A percentile compares a stretch with the other conserved stretches of the same genome.
Conservation (phyloP, 768 basidiomycete genomes). For the Hericium alpestre region DNA sequence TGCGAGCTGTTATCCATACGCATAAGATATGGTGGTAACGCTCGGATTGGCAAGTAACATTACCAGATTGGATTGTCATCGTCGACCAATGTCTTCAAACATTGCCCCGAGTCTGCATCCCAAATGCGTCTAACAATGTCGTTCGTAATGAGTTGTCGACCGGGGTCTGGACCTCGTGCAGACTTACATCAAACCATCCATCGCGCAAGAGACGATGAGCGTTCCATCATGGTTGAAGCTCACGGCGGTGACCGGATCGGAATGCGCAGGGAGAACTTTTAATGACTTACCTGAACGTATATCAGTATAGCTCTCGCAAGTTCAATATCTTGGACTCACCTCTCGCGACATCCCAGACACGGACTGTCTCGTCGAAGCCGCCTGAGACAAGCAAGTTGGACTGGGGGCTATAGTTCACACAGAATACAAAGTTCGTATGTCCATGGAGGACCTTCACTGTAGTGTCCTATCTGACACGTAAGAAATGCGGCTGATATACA, state of each 20-base stretch:
- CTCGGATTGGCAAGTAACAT: slow-evolving; percentile 6
- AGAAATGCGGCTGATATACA: neutral
- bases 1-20: slow-evolving; percentile 46
- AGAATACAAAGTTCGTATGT: slow-evolving; percentile 92
- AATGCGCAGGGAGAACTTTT: slow-evolving; percentile 87
- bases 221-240: slow-evolving; percentile 93
- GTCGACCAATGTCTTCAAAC: slow-evolving; percentile 91
- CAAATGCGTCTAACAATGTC: slow-evolving; percentile 68
- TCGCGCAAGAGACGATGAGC: slow-evolving; percentile 86
- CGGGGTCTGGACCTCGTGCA: neutral
- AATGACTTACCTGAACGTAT: slow-evolving; percentile 57
- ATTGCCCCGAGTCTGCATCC: slow-evolving; percentile 96
- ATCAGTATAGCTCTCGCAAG: neutral
- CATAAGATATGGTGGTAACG: too few relatives aligned
- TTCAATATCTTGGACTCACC: slow-evolving; percentile 34
- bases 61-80: slow-evolving; percentile 93
- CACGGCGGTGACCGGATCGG: slow-evolving; percentile 92
- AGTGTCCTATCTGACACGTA: slow-evolving; percentile 32
- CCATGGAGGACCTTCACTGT: slow-evolving; percentile 61
- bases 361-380: slow-evolving; percentile 90
- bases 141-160: too few relatives aligned
- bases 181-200: slow-evolving; percentile 91
- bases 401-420: slow-evolving; percentile 83
- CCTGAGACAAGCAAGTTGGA: slow-evolving; percentile 89
- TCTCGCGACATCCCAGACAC: slow-evolving; percentile 92